phyloP scores from a whole-genome alignment of 2,329 filamentous ascomycete species.

The Ceratocystis papillata region DNA sequence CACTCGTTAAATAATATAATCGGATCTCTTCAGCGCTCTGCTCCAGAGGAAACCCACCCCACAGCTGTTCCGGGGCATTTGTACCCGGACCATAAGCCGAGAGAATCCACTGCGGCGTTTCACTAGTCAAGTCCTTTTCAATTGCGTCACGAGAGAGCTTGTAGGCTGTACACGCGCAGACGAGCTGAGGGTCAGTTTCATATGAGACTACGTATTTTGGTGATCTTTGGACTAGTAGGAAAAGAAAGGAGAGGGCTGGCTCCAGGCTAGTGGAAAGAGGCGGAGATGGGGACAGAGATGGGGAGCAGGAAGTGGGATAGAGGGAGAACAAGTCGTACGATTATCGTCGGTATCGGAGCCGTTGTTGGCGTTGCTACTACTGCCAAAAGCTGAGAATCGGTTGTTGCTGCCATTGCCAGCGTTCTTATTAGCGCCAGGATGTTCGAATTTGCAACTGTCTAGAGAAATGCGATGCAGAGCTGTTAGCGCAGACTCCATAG shows the following conservation, averaged over 20 bases:
- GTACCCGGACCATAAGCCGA: slow-evolving; percentile 73
- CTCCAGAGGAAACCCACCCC: slow-evolving; percentile 68
- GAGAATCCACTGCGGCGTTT: slow-evolving; percentile 73
- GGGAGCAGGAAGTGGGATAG: not conserved
- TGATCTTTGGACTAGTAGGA: not conserved
- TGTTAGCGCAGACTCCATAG: slow-evolving; percentile 1
- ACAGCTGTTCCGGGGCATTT: slow-evolving; percentile 69
- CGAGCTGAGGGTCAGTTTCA: slow-evolving; percentile 9
- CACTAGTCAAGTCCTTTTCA: slow-evolving; percentile 54
- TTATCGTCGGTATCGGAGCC: slow-evolving; percentile 7
- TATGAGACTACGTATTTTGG: not conserved
- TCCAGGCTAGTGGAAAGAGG: not conserved
- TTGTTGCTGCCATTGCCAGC: slow-evolving; percentile 23
- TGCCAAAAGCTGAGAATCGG: slow-evolving; percentile 19
- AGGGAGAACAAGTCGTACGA: slow-evolving; percentile 18
- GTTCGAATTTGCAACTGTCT: slow-evolving; percentile 47
- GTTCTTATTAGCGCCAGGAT: slow-evolving; percentile 36
- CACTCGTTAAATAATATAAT: slow-evolving; percentile 55
- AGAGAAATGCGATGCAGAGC: not conserved
- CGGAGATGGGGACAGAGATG: not conserved
- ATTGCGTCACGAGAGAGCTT: slow-evolving; percentile 50
- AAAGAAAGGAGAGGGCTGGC: slow-evolving; percentile 5
- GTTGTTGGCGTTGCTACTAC: slow-evolving; percentile 24
- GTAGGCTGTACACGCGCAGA: slow-evolving; percentile 33
- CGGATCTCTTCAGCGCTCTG: slow-evolving; percentile 83